Conservation (phyloP, 371 early-diverging fungal genomes). For the Quaeritorhiza haematococci region DNA sequence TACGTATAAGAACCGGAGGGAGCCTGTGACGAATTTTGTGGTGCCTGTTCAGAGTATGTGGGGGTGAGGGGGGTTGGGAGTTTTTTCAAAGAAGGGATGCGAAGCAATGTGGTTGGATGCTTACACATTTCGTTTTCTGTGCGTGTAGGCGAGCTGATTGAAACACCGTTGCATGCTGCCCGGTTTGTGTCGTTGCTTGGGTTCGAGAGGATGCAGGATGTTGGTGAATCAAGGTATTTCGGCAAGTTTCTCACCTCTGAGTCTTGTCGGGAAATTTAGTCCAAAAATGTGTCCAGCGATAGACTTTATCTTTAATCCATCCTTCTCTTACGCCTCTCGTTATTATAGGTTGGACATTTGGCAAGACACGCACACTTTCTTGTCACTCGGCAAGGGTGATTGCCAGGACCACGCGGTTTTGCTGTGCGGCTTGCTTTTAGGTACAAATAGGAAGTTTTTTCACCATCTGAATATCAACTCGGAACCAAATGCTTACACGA, state of each 20-base stretch:
- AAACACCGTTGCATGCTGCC: constrained; percentile 29
- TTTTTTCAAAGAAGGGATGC: neutral
- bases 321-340: constrained; percentile 2
- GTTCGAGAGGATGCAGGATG: constrained; percentile 7
- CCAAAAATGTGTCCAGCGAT: neutral
- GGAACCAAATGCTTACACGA: neutral
- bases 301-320: neutral
- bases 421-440: constrained; percentile 24
- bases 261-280: too few relatives aligned
- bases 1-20: too few relatives aligned
- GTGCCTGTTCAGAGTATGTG: constrained; percentile 13
- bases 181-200: constrained; percentile 31
- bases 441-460: neutral
- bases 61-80: neutral
- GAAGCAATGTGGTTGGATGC: neutral
- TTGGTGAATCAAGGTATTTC: constrained; percentile 19
- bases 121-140: neutral
- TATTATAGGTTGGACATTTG: constrained; percentile 24
- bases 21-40: constrained; percentile 30
- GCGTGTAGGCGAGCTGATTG: constrained; percentile 14
- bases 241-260: too few relatives aligned
- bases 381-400: constrained; percentile 18
- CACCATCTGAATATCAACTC: neutral
- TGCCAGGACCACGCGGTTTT: constrained; percentile 22
- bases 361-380: constrained; percentile 20